phyloP scores from a whole-genome alignment of 768 basidiomycete species.

The Pulveroboletus sp. region DNA sequence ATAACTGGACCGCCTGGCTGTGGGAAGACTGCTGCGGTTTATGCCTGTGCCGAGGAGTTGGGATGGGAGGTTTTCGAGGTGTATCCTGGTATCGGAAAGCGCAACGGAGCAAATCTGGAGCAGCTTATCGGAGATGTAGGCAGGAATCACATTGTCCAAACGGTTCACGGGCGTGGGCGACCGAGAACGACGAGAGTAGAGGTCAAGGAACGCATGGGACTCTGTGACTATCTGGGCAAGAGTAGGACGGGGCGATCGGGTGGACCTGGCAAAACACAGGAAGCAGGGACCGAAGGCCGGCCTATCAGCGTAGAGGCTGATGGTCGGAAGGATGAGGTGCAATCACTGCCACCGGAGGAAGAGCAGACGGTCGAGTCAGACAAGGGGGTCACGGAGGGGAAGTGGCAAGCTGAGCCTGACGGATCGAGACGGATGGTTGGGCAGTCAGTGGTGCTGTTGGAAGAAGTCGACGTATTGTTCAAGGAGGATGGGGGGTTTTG shows the following conservation, averaged over 20 bases:
- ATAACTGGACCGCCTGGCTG: constrained; percentile 76
- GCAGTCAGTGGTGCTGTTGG: constrained; percentile 87
- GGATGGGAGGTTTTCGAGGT: constrained; percentile 98
- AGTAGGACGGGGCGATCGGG: not conserved
- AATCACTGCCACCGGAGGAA: constrained; percentile 2
- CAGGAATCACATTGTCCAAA: constrained; percentile 79
- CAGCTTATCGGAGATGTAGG: constrained; percentile 87
- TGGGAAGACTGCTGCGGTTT: constrained; percentile 90
- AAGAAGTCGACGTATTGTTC: constrained; percentile 94
- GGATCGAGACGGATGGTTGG: constrained; percentile 37
- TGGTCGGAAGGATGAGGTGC: not conserved
- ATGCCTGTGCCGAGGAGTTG: constrained; percentile 90
- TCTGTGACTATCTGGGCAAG: constrained; percentile 16
- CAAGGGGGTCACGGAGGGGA: not conserved
- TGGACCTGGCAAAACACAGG: not conserved
- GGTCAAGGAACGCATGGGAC: constrained; percentile 9
- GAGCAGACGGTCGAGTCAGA: not conserved
- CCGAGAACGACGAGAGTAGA: constrained; percentile 4
- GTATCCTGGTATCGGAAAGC: constrained; percentile 89
- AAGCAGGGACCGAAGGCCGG: constrained; percentile 14
- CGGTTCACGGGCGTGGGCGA: constrained; percentile 15
- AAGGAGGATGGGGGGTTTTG: constrained; percentile 84
- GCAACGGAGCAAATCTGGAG: constrained; percentile 74
- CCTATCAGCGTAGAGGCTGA: constrained; percentile 23
- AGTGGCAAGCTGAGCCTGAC: constrained; percentile 4